Evolutionary conservation across 1,284 basidiomycete genomes (phyloP), one percentile per base, ranked within the genome.

Genomic region (Mycosarcoma mackinlayi): DNA sequence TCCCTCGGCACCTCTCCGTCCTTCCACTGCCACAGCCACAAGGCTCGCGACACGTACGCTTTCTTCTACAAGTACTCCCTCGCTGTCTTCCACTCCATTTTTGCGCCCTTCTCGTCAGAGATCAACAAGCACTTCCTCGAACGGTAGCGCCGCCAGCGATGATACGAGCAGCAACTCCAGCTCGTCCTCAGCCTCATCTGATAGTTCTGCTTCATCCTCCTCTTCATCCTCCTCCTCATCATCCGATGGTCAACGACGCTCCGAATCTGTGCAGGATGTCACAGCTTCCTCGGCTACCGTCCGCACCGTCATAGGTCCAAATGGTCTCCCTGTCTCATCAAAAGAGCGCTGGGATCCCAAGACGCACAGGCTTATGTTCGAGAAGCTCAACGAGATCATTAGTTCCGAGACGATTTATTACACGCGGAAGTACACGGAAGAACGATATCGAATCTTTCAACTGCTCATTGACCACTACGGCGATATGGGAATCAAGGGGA

Each of bases 381-480:
- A 57, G 19, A 72, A 72, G 40, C 63, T 72, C 39, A 64, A 67
- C 52, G 69, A 72, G 19, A 72, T 72, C 44, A 58, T 66, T 34
- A 50, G 41, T 33, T 39, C 23, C 5, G 54, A 67, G n/a, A 64
- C 59, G 11, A 58, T 61, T 40, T 61, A 59, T 44, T 61, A 59
- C 38, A 63, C 63, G 0, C 54, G 53, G 47, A 59, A 60, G 30
- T 66, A 72, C 41, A 57, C 59, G 18, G 59, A 62, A 27, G 69
- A 72, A 24, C 58, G 63, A 4, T 54, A 44, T 30, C 69, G 64
- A 5, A 62, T 72, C 30, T 67, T 72, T 21, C 59, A 61, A 19
- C 60, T 67, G 6, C 40, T 72, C 1, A 55, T 72, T 39, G 59
- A 62, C 23, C 33, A 67, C 28, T 67, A 66, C 30, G 69, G 69